phyloP scores from a whole-genome alignment of 2,329 filamentous ascomycete species.

The Penicillium sp. region DNA sequence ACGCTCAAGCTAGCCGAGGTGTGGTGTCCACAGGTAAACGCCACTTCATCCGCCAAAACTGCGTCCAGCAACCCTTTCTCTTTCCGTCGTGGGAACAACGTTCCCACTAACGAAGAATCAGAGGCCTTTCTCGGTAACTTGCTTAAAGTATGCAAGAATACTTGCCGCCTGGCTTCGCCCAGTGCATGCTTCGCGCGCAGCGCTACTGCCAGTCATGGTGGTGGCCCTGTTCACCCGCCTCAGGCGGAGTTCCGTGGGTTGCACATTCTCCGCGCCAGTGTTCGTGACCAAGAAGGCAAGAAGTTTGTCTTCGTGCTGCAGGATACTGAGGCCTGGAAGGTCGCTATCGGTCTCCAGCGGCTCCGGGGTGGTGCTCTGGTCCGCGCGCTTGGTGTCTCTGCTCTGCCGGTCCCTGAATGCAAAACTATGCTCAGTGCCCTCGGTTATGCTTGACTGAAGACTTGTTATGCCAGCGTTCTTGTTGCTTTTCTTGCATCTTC shows the following conservation, averaged over 20 bases:
- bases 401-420: constrained; percentile 48
- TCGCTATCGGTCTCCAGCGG: constrained; percentile 56
- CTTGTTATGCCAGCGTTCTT: neutral
- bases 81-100: constrained; percentile 46
- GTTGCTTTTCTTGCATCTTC: constrained; percentile 3
- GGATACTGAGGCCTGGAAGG: constrained; percentile 61
- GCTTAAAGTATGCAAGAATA: constrained; percentile 62
- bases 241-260: constrained; percentile 45
- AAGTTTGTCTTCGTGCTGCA: constrained; percentile 61
- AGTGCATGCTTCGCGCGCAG: constrained; percentile 38
- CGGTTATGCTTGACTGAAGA: constrained; percentile 34
- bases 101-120: constrained; percentile 62
- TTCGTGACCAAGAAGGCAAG: constrained; percentile 60
- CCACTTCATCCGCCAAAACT: constrained; percentile 36
- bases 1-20: constrained; percentile 90
- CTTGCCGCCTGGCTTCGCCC: constrained; percentile 53
- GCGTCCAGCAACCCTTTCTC: constrained; percentile 29
- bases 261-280: constrained; percentile 57
- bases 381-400: constrained; percentile 52
- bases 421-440: constrained; percentile 40
- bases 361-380: constrained; percentile 57
- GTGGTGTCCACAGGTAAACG: constrained; percentile 65
- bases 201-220: constrained; percentile 21
- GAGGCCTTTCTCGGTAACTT: constrained; percentile 63
- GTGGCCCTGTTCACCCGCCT: constrained; percentile 27